Conservation (phyloP, 371 early-diverging fungal genomes). For the Lichtheimia ornata region DNA sequence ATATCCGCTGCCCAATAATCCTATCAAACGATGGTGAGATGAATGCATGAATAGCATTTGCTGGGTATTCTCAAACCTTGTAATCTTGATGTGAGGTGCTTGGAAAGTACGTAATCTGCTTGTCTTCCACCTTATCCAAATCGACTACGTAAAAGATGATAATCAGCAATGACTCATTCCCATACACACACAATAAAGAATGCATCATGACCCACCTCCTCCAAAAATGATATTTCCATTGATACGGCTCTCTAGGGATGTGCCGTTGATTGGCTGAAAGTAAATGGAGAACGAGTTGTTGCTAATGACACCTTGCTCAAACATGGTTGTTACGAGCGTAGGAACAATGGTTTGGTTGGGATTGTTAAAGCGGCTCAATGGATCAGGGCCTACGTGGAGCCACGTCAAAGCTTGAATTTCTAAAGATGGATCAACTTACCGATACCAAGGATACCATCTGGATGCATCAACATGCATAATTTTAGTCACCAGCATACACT, state of each 20-base stretch:
- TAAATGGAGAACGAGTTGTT: slow-evolving; percentile 42
- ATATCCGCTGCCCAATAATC: slow-evolving; percentile 51
- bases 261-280: slow-evolving; percentile 27
- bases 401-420: too few species aligned
- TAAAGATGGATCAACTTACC: slow-evolving; percentile 11
- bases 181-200: background rate
- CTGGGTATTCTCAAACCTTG: slow-evolving; percentile 12
- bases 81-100: slow-evolving; percentile 23
- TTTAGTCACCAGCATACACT: background rate
- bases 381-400: slow-evolving; percentile 29
- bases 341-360: slow-evolving; percentile 29
- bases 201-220: slow-evolving; percentile 22
- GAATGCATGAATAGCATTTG: background rate
- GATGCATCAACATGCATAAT: background rate
- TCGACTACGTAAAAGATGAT: slow-evolving; percentile 22
- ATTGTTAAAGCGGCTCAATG: slow-evolving; percentile 35
- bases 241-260: slow-evolving; percentile 17
- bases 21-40: slow-evolving; percentile 12
- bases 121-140: slow-evolving; percentile 20
- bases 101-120: slow-evolving; percentile 27
- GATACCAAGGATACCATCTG: slow-evolving; percentile 47
- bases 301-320: slow-evolving; percentile 26
- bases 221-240: slow-evolving; percentile 49
- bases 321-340: slow-evolving; percentile 40
- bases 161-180: background rate